Base-by-base conservation (phyloP, 2,329 filamentous ascomycete species). In the Phyllosticta citriasiana region DNA sequence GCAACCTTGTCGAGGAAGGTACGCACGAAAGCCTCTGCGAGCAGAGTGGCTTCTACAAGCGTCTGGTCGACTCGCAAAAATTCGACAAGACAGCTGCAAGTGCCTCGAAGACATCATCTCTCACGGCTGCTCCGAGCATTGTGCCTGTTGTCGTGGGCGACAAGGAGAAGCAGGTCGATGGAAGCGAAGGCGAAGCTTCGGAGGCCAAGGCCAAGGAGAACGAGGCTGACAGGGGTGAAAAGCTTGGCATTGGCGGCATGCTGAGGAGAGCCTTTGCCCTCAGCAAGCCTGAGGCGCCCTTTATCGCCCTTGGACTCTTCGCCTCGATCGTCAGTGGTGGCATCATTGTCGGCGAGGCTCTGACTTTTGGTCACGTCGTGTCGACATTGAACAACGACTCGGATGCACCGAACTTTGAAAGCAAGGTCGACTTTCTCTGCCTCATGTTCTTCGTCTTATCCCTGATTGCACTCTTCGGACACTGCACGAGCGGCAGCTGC, bases 281-380 rank as follows among this genome's bases (percentile, higher is more conserved):
- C 57, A 76, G 71, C 53, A 73, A 70, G 25, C 68, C 74, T 8
- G 74, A 80, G 57, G 63, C 68, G 2, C 66, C 70, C 8, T 72
- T 78, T 53, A 73, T 79, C 24, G 59, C 66, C 3, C 53, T 78
- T 5, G 79, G 78, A 4, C 67, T 80, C 3, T 52, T 73, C 51
- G 74, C 76, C 6, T 80, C 79, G 0, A 70, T 79, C 14, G 64
- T 78, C 35, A 79, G 77, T 19, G 80, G 77, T 24, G 75, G 72
- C 3, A 73, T 81, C 35, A 77, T 87, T 50, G 80, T 88, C 26
- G 85, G 84, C 16, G 80, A 85, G 64, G 83, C 82, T 26, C 73
- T 85, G 26, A 80, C 82, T 30, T 83, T 83, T 63, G 81, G 80
- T 19, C 75, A 80, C 63, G 76, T 81, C 2, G 76, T 83, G 53